Percentiles rank a stretch among this genome's conserved stretches.
These are phyloP conservation scores for Phytophthora rubi DNA, from an alignment of 352 stramenopile species.

Conservation along the genomic window DNA sequence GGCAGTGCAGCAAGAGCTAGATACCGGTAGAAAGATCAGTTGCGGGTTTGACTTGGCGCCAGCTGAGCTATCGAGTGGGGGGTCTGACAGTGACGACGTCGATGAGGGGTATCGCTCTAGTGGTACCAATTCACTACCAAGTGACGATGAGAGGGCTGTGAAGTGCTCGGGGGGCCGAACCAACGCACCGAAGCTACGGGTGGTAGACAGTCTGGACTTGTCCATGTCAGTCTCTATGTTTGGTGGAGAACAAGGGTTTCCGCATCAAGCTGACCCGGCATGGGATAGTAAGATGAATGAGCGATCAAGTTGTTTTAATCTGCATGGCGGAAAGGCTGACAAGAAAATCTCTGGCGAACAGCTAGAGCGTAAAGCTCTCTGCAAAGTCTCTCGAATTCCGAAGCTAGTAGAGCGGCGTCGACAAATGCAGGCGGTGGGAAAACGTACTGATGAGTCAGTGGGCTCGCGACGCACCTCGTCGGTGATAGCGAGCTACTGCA, in stretches of 20 bases:
- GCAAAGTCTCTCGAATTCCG: conserved; percentile 17
- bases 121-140: conserved; percentile 26
- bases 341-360: background rate
- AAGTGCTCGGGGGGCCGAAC: background rate
- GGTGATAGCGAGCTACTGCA: background rate
- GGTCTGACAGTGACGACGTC: conserved; percentile 21
- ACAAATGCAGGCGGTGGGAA: conserved; percentile 37
- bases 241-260: conserved; percentile 3
- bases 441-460: background rate
- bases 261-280: background rate
- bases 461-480: background rate
- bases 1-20: background rate
- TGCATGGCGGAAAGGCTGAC: background rate
- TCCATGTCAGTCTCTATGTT: conserved; percentile 61
- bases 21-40: conserved; percentile 11
- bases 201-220: conserved; percentile 67
- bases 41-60: conserved; percentile 46
- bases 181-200: conserved; percentile 16
- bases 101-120: conserved; percentile 22
- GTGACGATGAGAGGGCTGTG: conserved; percentile 16
- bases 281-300: background rate
- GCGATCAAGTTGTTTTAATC: background rate
- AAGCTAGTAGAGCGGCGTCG: conserved; percentile 54
- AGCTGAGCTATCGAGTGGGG: conserved; percentile 34
- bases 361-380: background rate